Conservation (phyloP, 1,139 yeast species). For the Saccharomyces pastorianus region DNA sequence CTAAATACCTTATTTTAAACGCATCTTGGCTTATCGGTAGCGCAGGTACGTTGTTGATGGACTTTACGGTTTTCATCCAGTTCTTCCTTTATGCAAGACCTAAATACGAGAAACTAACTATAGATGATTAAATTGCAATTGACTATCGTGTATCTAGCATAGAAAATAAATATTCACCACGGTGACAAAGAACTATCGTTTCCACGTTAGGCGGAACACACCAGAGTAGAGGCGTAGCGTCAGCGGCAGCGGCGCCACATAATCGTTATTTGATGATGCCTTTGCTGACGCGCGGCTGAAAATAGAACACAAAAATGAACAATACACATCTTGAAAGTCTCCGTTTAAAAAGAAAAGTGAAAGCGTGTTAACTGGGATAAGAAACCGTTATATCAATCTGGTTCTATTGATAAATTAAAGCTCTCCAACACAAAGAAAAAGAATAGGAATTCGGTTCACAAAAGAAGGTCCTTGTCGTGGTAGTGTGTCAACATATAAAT, state of each 20-base stretch:
- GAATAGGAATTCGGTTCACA: not conserved
- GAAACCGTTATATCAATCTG: not conserved
- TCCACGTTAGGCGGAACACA: not conserved
- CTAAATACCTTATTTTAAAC: conserved; percentile 65
- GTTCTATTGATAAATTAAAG: not conserved
- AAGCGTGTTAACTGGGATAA: not conserved
- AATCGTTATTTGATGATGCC: not conserved
- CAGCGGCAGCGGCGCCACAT: no score
- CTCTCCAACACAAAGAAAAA: not conserved
- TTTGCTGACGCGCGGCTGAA: not conserved
- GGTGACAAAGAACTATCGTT: no score
- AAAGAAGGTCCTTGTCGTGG: not conserved
- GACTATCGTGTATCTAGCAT: no score
- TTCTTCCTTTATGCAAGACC: conserved; percentile 58
- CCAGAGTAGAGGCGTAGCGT: not conserved
- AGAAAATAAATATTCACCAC: no score
- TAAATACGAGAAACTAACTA: not conserved
- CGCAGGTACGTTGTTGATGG: conserved; percentile 77
- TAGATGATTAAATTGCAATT: not conserved
- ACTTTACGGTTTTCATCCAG: conserved; percentile 77
- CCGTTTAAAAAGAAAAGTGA: not conserved
- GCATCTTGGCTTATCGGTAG: conserved; percentile 92
- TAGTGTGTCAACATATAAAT: not conserved
- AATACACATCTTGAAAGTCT: not conserved
- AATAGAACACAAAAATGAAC: not conserved